Conservation (phyloP, 2,329 filamentous ascomycete genomes). For the Trichoderma cornu-damae region DNA sequence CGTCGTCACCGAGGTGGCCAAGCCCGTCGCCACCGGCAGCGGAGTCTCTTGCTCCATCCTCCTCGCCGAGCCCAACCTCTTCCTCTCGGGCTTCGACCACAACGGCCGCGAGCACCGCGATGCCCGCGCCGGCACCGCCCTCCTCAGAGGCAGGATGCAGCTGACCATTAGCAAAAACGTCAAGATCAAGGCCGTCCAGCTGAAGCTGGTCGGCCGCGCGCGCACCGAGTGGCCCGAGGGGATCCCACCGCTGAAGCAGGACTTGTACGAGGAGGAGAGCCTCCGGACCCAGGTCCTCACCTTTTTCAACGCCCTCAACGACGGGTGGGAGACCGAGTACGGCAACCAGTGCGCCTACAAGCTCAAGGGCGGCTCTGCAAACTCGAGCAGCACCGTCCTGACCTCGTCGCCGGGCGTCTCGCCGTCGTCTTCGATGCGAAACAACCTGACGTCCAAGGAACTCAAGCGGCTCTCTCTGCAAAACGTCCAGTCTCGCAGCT, state of each 20-base stretch:
- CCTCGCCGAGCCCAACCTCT: constrained; percentile 74
- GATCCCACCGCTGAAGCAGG: constrained; percentile 79
- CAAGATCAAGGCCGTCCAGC: constrained; percentile 85
- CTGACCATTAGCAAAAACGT: constrained; percentile 80
- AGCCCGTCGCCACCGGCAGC: constrained; percentile 73
- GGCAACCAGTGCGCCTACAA: constrained; percentile 58
- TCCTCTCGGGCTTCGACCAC: constrained; percentile 73
- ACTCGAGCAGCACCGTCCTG: constrained; percentile 33
- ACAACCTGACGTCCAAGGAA: constrained; percentile 41
- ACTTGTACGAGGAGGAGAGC: constrained; percentile 77
- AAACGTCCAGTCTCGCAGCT: constrained; percentile 77
- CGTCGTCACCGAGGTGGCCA: constrained; percentile 52
- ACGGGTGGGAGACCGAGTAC: constrained; percentile 55
- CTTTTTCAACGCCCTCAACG: constrained; percentile 78
- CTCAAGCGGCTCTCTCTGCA: constrained; percentile 69
- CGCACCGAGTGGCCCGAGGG: constrained; percentile 96
- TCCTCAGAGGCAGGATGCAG: constrained; percentile 78
- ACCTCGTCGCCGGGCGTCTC: constrained; percentile 21
- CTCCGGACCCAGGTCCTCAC: constrained; percentile 84
- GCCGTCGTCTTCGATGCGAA: constrained; percentile 25
- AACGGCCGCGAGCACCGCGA: constrained; percentile 51
- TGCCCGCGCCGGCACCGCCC: constrained; percentile 65
- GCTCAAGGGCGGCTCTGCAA: constrained; percentile 38
- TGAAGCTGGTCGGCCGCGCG: constrained; percentile 80
- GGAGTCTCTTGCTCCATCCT: constrained; percentile 69